Base-by-base conservation (phyloP, 1,284 basidiomycete genomes). In the Prillingera fragicola region DNA sequence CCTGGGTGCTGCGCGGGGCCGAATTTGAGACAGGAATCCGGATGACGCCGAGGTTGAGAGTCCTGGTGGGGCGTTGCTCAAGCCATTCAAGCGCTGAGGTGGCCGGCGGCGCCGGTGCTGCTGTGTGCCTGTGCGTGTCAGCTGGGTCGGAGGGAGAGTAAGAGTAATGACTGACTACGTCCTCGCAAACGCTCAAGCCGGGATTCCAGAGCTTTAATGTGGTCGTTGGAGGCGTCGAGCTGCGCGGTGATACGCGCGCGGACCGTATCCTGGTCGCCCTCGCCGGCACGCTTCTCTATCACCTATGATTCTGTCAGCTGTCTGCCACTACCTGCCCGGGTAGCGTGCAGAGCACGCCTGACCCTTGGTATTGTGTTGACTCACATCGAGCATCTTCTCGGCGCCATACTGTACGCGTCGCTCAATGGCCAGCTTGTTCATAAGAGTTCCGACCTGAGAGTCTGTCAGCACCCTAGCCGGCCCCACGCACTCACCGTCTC, bases 391-490 rank as follows among this genome's bases (percentile, higher is more conserved):
- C 62, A 78, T 72, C 55, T 75, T 76, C 55, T 75, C 74, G 0
- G 76, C 76, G 6, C 76, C 76, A 58, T 75, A 75, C 44, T 73
- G 72, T 37, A 77, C 74, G 48, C 75, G 67, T 34, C 57, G 56
- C 56, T 77, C 75, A 36, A 75, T 70, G 3, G 69, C 69, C 31
- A 76, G 59, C 45, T 70, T 66, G 43, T 59, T 63, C 46, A 72
- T 65, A 9, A 76, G 48, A 29, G 62, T 63, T 39, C 74, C 72
- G 36, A 75, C 59, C 70, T 74, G 36, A 5, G 14, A 4, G 42
- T 41, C 43, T 8, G 18, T 10, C 3, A 5, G 3, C 13, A 12
- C 9, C 33, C 9, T 1, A 1, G 15, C 9, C 4, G 14, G 24
- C 26, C 19, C 13, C 26, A 21, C 25, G 12, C 3, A 44, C 56